Base-by-base conservation (phyloP, 441 rosid genomes). In the Erysimum cheiri region DNA sequence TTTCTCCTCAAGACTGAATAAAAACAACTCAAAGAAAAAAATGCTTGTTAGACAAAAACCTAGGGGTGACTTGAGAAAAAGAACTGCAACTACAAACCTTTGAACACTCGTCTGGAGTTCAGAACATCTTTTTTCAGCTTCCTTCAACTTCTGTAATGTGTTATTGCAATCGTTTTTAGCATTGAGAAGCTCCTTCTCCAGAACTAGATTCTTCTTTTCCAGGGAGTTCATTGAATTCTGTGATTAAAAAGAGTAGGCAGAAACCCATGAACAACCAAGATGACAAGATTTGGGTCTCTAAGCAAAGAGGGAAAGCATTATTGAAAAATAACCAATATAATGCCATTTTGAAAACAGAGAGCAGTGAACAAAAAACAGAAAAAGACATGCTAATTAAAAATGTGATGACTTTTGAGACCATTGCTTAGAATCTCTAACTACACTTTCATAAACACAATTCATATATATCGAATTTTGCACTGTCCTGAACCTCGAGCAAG, bases 201-300 rank as follows among this genome's bases (percentile, higher is more conserved):
- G 76, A 60, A 82, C 58, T 14, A 79, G 80, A 73, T 95, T 95
- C 84, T 88, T 90, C 75, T 80, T 88, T 74, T 82, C 92, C 81
- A 90, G 81, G 49, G 95, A 87, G 76, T 80, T 83, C 92, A 92
- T 82, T 39, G 78, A 74, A 76, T 78, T 83, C 98, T 95, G 81
- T 44, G 72, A 69, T 72, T 33, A 19, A 62, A 61, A 39, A 62
- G 60, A 74, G 60, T 79, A 67, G 87, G 90, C 93, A 83, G 81
- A 57, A 78, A 64, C 40, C 83, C 84, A 79, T 88, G 35, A 53
- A 54, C 43, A 74, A 68, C 60, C 59, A 60, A 60, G 62, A 61
- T 10, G 17, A 22, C 41, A 60, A 15, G 59, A 61, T 53, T 54
- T 43, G 39, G 50, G 48, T 55, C 66, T 43, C 63, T 52, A 58